Evolutionary conservation across 768 basidiomycete genomes (phyloP), one percentile per base, ranked within the genome.

Genomic region (Udeniomyces megalosporus): DNA sequence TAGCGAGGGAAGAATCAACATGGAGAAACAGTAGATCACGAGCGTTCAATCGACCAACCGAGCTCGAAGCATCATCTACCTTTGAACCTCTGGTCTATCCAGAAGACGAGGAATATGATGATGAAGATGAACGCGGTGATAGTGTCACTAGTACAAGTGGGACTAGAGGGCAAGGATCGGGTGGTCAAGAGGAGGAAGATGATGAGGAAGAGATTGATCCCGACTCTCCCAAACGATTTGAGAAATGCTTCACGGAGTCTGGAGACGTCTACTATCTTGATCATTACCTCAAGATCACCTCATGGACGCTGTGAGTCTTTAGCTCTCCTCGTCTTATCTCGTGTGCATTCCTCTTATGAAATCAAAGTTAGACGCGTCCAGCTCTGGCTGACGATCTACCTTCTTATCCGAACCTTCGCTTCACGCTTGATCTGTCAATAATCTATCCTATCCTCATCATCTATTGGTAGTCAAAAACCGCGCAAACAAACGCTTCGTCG

Each of bases 281-380:
- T n/a, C 58, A 59, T 45, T 47, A 59, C 31, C 47, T 59, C 4
- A 34, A 59, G 47, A 59, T 59, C 24, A 59, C 58, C 2, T 49
- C 24, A 12, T 59, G 58, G 58, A 32, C 34, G n/a, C 35, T 50
- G 58, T 59, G 11, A 15, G 47, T 24, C 5, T 42, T 24, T 46
- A 12, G 10, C 56, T 14, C 26, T 46, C 6, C 17, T 42, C 44
- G 24, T 26, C 8, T 29, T 26, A 14, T 42, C 45, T 24, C 24
- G 7, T 29, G 29, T 35, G 6, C 29, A 20, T 55, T 28, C 31
- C 7, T 29, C n/a, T n/a, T n/a, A n/a, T n/a, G n/a, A n/a, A n/a
- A n/a, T n/a, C n/a, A n/a, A n/a, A n/a, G n/a, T n/a, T n/a, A n/a
- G n/a, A n/a, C n/a, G n/a, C n/a, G n/a, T n/a, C n/a, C n/a, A n/a